These are phyloP conservation scores for Ophiostoma ips DNA, from an alignment of 2,329 filamentous ascomycete species.

Conservation along the genomic window DNA sequence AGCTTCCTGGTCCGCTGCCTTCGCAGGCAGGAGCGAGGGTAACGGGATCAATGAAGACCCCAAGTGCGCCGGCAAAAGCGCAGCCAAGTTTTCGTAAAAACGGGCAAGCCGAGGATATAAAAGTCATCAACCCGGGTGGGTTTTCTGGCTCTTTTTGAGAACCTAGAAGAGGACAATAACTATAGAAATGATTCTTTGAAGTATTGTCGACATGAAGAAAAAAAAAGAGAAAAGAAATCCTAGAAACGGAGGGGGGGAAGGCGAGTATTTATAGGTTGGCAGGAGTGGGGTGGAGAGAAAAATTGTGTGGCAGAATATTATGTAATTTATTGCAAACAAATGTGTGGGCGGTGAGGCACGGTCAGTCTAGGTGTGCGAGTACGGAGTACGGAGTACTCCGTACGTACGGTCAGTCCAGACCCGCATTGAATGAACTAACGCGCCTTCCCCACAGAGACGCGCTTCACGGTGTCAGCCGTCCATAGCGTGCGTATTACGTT, in stretches of 20 bases:
- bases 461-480: not conserved
- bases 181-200: slow-evolving; percentile 95
- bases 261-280: slow-evolving; percentile 28
- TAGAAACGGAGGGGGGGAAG: slow-evolving; percentile 19
- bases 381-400: not conserved
- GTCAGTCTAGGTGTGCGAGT: not conserved
- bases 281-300: not conserved
- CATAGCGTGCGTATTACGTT: not conserved
- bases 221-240: slow-evolving; percentile 28
- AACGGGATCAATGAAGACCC: slow-evolving; percentile 31
- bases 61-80: slow-evolving; percentile 3
- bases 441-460: not conserved
- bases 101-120: slow-evolving; percentile 52
- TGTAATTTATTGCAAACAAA: not conserved
- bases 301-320: slow-evolving; percentile 1
- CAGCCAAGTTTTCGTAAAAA: slow-evolving; percentile 9
- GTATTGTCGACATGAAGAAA: slow-evolving; percentile 50
- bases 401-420: not conserved
- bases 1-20: slow-evolving; percentile 35
- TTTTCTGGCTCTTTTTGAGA: slow-evolving; percentile 87
- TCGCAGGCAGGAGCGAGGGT: slow-evolving; percentile 46
- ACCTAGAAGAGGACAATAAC: slow-evolving; percentile 86
- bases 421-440: not conserved
- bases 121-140: slow-evolving; percentile 88
- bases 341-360: not conserved